These are phyloP conservation scores for Linum lewisii DNA, from an alignment of 345 rosid genomes.

Conservation along the genomic window DNA sequence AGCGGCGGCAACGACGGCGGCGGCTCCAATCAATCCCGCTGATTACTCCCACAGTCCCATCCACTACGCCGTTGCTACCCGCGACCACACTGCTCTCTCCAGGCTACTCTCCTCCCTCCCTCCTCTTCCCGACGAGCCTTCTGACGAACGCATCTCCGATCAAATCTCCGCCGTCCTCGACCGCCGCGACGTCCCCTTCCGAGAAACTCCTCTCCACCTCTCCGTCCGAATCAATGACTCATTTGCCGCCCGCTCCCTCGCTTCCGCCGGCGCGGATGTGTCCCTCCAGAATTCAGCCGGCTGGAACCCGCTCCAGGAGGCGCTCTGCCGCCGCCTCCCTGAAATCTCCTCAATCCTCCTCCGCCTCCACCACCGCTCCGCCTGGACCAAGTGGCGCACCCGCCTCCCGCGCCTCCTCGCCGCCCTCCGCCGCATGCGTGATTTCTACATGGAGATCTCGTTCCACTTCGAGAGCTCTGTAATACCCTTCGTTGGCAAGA, in stretches of 20 bases:
- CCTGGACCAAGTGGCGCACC: constrained; percentile 90
- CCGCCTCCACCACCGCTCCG: constrained; percentile 47
- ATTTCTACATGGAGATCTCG: constrained; percentile 90
- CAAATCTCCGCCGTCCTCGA: constrained; percentile 65
- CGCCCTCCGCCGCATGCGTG: constrained; percentile 69
- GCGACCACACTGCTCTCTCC: constrained; percentile 60
- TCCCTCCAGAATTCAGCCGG: constrained; percentile 74
- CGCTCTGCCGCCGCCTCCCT: constrained; percentile 50
- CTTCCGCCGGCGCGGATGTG: constrained; percentile 65
- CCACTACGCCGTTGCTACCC: constrained; percentile 68
- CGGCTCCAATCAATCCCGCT: constrained; percentile 42
- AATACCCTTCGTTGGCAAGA: constrained; percentile 75
- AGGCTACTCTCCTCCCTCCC: constrained; percentile 64
- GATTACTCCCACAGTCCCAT: constrained; percentile 78
- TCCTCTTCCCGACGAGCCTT: constrained; percentile 48
- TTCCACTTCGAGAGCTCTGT: constrained; percentile 91
- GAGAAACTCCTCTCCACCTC: constrained; percentile 85
- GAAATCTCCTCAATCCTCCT: constrained; percentile 45
- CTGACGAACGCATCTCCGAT: constrained; percentile 60
- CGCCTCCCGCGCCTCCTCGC: constrained; percentile 67
- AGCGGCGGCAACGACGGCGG: no score
- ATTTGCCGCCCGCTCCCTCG: constrained; percentile 36
- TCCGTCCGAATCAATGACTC: constrained; percentile 63
- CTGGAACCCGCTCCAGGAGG: constrained; percentile 79
- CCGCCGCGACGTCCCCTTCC: constrained; percentile 72